phyloP scores from a whole-genome alignment of 306 rosid species.

The Gynostemma pentaphyllum region DNA sequence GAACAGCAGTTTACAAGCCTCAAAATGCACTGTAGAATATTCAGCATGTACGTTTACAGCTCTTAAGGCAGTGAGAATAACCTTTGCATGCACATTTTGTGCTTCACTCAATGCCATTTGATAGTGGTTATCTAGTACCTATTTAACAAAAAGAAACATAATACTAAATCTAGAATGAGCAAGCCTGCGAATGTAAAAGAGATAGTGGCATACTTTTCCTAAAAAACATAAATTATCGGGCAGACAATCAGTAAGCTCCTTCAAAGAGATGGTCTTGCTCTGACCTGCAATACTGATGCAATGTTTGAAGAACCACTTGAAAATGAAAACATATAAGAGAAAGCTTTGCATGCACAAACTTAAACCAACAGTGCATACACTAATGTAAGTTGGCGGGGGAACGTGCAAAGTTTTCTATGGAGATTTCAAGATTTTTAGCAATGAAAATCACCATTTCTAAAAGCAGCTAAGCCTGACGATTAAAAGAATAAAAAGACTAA shows the following conservation, averaged over 20 bases:
- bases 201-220: constrained; percentile 42
- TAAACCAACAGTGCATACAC: neutral
- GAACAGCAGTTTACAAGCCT: no score
- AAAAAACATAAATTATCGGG: constrained; percentile 77
- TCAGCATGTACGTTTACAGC: constrained; percentile 92
- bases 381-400: constrained; percentile 1
- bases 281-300: constrained; percentile 46
- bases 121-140: constrained; percentile 81
- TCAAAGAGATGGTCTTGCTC: constrained; percentile 71
- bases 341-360: neutral
- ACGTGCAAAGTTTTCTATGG: constrained; percentile 98
- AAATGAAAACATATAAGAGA: constrained; percentile 21
- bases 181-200: constrained; percentile 14
- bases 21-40: constrained; percentile 94
- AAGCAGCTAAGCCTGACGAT: constrained; percentile 86
- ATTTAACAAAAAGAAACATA: constrained; percentile 28
- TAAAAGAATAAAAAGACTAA: constrained; percentile 1
- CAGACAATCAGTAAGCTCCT: constrained; percentile 74
- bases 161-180: constrained; percentile 3
- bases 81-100: constrained; percentile 64
- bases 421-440: constrained; percentile 90
- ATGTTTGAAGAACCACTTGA: constrained; percentile 10
- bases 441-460: constrained; percentile 95
- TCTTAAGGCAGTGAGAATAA: constrained; percentile 63
- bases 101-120: constrained; percentile 75